Percentiles rank a stretch among this genome's conserved stretches.
Conservation (phyloP, 768 basidiomycete species). For the Mycena crocata region DNA sequence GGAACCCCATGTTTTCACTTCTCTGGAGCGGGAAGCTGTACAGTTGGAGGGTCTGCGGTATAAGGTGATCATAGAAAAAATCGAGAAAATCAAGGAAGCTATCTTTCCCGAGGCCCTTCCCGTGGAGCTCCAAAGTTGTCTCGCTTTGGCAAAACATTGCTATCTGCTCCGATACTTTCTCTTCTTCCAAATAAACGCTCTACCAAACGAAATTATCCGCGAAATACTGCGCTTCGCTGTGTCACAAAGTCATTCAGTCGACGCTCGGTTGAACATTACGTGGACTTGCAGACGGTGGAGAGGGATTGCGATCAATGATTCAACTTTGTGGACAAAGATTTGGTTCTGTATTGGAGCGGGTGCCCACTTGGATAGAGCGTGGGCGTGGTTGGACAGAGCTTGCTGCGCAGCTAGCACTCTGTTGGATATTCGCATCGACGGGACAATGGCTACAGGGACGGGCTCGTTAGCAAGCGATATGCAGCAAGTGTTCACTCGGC, state of each 20-base stretch:
- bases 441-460: constrained; percentile 14
- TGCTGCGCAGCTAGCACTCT: constrained; percentile 59
- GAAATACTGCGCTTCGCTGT: constrained; percentile 71
- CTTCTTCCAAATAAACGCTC: constrained; percentile 56
- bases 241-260: constrained; percentile 55
- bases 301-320: constrained; percentile 56
- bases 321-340: constrained; percentile 72
- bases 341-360: constrained; percentile 69
- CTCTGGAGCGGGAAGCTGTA: constrained; percentile 12
- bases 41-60: constrained; percentile 29
- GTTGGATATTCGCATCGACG: constrained; percentile 72
- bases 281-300: constrained; percentile 74
- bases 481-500: constrained; percentile 56
- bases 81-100: constrained; percentile 29
- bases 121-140: constrained; percentile 32
- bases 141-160: constrained; percentile 19
- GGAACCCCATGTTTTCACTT: constrained; percentile 32
- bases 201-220: constrained; percentile 74
- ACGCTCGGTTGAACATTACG: constrained; percentile 60
- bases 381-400: constrained; percentile 68
- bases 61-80: constrained; percentile 22
- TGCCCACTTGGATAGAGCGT: constrained; percentile 60
- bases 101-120: constrained; percentile 30
- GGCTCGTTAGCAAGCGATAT: constrained; percentile 50
- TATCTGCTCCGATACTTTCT: constrained; percentile 28